Conservation (phyloP, 1,284 basidiomycete genomes). For the Naganishia liquefaciens region DNA sequence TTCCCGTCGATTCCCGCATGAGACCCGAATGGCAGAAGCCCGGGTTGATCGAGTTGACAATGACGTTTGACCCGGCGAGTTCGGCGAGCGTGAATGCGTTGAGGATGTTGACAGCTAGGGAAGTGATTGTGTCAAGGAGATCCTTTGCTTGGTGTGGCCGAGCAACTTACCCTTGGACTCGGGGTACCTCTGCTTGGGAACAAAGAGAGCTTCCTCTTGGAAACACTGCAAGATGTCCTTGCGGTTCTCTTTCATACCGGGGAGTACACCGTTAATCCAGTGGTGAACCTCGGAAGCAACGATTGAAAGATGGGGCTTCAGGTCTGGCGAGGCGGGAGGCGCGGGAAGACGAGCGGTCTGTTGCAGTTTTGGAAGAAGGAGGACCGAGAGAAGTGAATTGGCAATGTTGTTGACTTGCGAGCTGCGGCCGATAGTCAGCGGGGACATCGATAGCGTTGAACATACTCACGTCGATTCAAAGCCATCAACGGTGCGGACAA, state of each 20-base stretch:
- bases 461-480: constrained; percentile 31
- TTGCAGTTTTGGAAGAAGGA: constrained; percentile 27
- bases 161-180: constrained; percentile 24
- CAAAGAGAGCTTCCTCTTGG: constrained; percentile 25
- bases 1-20: neutral
- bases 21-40: constrained; percentile 27
- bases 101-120: constrained; percentile 26
- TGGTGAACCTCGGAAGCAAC: constrained; percentile 31
- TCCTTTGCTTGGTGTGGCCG: neutral
- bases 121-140: neutral
- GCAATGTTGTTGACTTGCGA: constrained; percentile 32
- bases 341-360: constrained; percentile 16
- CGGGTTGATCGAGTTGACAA: constrained; percentile 30
- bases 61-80: constrained; percentile 14
- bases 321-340: neutral
- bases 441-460: neutral
- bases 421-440: neutral
- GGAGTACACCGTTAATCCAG: constrained; percentile 21
- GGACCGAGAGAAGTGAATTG: constrained; percentile 31
- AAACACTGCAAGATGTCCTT: constrained; percentile 27
- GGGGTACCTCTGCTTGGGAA: constrained; percentile 2
- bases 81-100: constrained; percentile 18
- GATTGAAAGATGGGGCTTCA: constrained; percentile 27
- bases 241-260: constrained; percentile 20
- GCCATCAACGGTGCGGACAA: constrained; percentile 22